Evolutionary conservation across 2,329 filamentous ascomycete species (phyloP).

Genomic region (Cladosporium oxysporum): DNA sequence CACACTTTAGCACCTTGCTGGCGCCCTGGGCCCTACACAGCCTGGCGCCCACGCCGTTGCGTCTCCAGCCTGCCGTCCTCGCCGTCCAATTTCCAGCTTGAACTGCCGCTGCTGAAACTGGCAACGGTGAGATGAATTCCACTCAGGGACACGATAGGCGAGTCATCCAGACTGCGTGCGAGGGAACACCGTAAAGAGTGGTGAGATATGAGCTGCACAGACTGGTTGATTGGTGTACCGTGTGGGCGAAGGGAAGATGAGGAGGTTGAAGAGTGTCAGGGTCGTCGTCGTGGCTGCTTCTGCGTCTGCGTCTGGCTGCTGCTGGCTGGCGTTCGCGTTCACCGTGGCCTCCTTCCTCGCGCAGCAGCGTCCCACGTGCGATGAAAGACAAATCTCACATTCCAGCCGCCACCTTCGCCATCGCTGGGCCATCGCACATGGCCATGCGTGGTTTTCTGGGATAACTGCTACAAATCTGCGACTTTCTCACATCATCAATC

Average conservation of each 20-base stretch:
- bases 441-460: background rate
- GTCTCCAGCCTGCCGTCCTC: constrained; percentile 6
- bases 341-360: background rate
- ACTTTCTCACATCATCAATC: background rate
- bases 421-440: background rate
- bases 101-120: background rate
- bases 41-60: constrained; percentile 15
- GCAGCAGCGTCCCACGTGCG: constrained; percentile 10
- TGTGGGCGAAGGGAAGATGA: background rate
- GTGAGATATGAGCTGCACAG: constrained; percentile 6
- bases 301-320: background rate
- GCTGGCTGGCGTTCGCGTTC: constrained; percentile 2
- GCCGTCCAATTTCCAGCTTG: constrained; percentile 12
- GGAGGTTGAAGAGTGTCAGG: constrained; percentile 7
- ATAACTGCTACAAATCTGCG: background rate
- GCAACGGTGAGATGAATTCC: constrained; percentile 7
- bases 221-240: background rate
- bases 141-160: background rate
- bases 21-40: constrained; percentile 3
- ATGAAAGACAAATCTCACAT: constrained; percentile 19
- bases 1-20: constrained; percentile 13
- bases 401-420: constrained; percentile 5
- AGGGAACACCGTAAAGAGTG: background rate
- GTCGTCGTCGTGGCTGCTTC: constrained; percentile 1
- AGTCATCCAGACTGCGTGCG: constrained; percentile 1